Base-by-base conservation (phyloP, 805 yeast species). In the Spathaspora hagerdaliae region DNA sequence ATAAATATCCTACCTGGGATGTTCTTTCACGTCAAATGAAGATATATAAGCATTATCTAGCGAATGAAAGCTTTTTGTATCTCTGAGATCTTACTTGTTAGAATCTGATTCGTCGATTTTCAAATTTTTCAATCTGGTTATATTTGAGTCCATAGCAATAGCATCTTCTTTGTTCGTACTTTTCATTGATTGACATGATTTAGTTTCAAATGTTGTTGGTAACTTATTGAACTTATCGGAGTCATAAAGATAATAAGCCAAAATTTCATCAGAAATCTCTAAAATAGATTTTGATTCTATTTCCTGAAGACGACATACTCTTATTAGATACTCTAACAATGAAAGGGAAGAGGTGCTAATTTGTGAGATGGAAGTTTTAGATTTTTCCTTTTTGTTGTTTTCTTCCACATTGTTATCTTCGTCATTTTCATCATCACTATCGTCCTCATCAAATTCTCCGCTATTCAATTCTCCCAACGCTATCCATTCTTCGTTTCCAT, bases 251-350 rank as follows among this genome's bases (percentile, higher is more conserved):
- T 83, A 86, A 1, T 82, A 54, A 3, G 81, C 63, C 9, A 86
- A 63, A 31, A 83, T 72, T 58, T 86, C 92, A 57, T 87, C 94
- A n/a, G 75, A 74, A 8, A 81, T 75, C 7, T 77, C 65, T 7
- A 79, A 56, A 3, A 84, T 61, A 1, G 82, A 69, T 26, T 59
- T 64, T 49, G 78, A 81, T 53, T 84, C 90, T 47, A 69, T 77
- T 10, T 75, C 67, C 56, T 86, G 90, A 12, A 85, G 62, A 0
- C 83, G 78, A 11, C 77, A 61, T 12, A 86, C 65, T 36, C 92
- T 64, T 0, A 85, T 54, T 6, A 85, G 47, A 52, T 85, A 85
- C 57, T 87, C 90, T 2, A 85, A 61, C 14, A 85, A 59, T 0
- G 87, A 77, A 14, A 85, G 65, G n/a, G 51, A 60, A 24, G 59